Percentiles rank a stretch among this genome's conserved stretches.
phyloP scores from a whole-genome alignment of 352 stramenopile genomes.

The Aphanomyces astaci region DNA sequence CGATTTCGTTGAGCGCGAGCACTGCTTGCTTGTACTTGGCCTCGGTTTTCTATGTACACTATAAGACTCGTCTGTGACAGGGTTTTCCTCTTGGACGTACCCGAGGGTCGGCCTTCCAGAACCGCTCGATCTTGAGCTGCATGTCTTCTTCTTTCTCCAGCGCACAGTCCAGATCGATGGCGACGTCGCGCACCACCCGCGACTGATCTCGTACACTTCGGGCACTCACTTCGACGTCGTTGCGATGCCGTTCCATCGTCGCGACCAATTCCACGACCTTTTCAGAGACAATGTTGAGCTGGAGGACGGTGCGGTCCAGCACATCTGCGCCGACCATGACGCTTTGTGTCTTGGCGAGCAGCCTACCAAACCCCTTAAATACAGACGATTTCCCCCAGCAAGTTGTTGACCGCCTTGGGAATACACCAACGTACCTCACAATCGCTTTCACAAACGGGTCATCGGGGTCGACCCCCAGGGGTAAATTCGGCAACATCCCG shows the following conservation, averaged over 20 bases:
- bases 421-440: constrained; percentile 33
- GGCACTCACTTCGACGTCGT: constrained; percentile 43
- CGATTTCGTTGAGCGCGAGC: constrained; percentile 36
- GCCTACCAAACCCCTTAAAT: too few relatives aligned
- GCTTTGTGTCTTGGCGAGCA: constrained; percentile 73
- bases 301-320: constrained; percentile 40
- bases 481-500: constrained; percentile 56
- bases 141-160: constrained; percentile 51
- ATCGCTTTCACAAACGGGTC: constrained; percentile 67
- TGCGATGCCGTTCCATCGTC: constrained; percentile 39
- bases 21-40: constrained; percentile 57
- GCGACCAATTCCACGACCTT: constrained; percentile 27
- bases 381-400: too few relatives aligned
- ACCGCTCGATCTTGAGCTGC: constrained; percentile 70
- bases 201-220: constrained; percentile 35
- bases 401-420: too few relatives aligned
- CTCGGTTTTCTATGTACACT: constrained; percentile 36
- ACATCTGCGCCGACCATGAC: constrained; percentile 56
- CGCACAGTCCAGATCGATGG: constrained; percentile 37
- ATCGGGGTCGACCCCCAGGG: constrained; percentile 51
- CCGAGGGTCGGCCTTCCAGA: constrained; percentile 54
- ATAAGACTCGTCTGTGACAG: neutral
- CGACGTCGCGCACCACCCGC: constrained; percentile 28
- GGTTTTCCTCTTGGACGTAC: neutral
- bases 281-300: constrained; percentile 33